Conservation (phyloP, 176 grass and related monocot genomes). For the Poa pratensis region DNA sequence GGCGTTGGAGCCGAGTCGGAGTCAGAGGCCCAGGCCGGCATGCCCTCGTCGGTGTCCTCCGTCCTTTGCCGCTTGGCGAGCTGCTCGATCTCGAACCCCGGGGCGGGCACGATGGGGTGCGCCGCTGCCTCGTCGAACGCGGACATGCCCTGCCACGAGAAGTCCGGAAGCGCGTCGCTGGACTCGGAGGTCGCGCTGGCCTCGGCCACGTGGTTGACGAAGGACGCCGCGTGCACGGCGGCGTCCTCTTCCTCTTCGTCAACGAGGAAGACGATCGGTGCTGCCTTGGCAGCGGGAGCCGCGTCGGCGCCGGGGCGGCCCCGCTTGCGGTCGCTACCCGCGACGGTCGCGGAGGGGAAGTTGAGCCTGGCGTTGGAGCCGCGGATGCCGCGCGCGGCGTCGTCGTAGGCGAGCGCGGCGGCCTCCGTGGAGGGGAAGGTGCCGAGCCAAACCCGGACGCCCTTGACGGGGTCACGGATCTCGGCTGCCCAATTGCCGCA, state of each 20-base stretch:
- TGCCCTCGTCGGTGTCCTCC: neutral
- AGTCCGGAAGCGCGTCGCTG: conserved; percentile 34
- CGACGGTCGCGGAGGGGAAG: conserved; percentile 33
- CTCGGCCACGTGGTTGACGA: conserved; percentile 33
- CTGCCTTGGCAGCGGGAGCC: neutral
- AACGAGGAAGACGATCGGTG: conserved; percentile 25
- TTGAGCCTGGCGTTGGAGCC: conserved; percentile 66
- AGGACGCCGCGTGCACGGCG: neutral
- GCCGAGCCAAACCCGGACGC: conserved; percentile 89
- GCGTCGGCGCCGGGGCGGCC: neutral
- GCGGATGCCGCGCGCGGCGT: conserved; percentile 66
- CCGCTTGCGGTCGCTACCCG: conserved; percentile 22
- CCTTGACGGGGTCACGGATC: conserved; percentile 89
- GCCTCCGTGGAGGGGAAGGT: conserved; percentile 79
- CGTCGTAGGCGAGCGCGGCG: conserved; percentile 78
- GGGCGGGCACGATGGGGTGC: neutral
- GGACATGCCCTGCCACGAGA: conserved; percentile 59
- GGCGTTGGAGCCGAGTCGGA: conserved; percentile 41
- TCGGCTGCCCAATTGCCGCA: conserved; percentile 96
- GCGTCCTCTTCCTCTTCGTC: neutral
- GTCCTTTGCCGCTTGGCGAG: conserved; percentile 34
- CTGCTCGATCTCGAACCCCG: neutral
- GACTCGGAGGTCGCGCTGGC: neutral
- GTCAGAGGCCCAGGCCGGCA: conserved; percentile 1
- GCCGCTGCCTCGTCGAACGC: conserved; percentile 12